These are phyloP conservation scores for Trametes gibbosa DNA, from an alignment of 768 basidiomycete species.

Conservation along the genomic window DNA sequence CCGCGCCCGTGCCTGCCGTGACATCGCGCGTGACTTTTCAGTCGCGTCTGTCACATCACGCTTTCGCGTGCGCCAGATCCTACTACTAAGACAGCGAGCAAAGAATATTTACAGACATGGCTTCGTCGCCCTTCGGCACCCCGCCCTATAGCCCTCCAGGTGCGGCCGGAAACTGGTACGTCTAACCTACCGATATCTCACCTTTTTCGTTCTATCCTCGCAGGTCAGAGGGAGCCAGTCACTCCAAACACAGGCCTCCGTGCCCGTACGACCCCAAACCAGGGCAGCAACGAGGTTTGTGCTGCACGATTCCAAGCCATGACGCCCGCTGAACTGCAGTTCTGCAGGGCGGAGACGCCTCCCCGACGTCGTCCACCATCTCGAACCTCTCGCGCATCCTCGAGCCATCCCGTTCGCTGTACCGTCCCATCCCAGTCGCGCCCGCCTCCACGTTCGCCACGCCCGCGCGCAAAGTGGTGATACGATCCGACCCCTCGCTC, in stretches of 20 bases:
- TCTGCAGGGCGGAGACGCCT: conserved; percentile 12
- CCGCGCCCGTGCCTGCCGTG: conserved; percentile 10
- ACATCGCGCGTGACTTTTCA: conserved; percentile 18
- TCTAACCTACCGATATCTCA: too few species aligned
- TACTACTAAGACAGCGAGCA: neutral
- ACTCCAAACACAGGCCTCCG: conserved; percentile 20
- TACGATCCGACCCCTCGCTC: conserved; percentile 66
- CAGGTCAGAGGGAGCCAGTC: conserved; percentile 12
- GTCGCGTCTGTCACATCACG: conserved; percentile 21
- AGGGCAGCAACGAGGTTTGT: conserved; percentile 8
- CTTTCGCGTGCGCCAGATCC: too few species aligned
- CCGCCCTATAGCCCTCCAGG: neutral
- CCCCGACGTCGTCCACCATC: conserved; percentile 21
- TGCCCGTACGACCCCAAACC: neutral
- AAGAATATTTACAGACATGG: conserved; percentile 1
- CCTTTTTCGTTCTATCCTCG: too few species aligned
- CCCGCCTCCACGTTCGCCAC: conserved; percentile 25
- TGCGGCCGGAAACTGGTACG: neutral
- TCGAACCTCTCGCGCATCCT: conserved; percentile 15
- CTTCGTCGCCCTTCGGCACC: conserved; percentile 9
- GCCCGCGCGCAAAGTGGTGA: conserved; percentile 34
- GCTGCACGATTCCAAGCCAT: neutral
- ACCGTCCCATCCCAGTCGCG: conserved; percentile 9
- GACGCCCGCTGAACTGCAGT: neutral
- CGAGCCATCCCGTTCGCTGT: conserved; percentile 14